A percentile compares a stretch with the other conserved stretches of the same genome.
phyloP scores from a whole-genome alignment of 805 yeast species.

The Lipomyces lipofer region DNA sequence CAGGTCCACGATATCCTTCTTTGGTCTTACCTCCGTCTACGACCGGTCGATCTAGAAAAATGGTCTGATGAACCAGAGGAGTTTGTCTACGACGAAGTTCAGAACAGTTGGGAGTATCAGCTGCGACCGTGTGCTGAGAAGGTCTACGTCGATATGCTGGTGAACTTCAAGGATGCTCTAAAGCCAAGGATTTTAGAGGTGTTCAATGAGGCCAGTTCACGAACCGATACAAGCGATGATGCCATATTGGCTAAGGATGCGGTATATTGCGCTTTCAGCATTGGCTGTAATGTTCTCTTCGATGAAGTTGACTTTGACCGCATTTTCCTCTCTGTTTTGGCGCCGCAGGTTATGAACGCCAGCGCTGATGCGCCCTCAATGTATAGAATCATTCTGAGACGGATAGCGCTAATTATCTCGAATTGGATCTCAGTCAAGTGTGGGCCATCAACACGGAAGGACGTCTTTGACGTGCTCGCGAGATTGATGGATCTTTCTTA shows the following conservation, averaged over 20 bases:
- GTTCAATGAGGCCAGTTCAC: slow-evolving; percentile 9
- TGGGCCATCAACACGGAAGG: slow-evolving; percentile 55
- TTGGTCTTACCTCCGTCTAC: slow-evolving; percentile 69
- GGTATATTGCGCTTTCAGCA: slow-evolving; percentile 76
- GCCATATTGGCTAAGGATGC: slow-evolving; percentile 75
- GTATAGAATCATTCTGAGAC: slow-evolving; percentile 65
- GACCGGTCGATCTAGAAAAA: slow-evolving; percentile 72
- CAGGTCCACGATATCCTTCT: slow-evolving; percentile 67
- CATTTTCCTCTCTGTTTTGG: slow-evolving; percentile 47
- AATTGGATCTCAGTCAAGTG: slow-evolving; percentile 79
- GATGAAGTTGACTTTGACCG: slow-evolving; percentile 69
- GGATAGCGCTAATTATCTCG: slow-evolving; percentile 71
- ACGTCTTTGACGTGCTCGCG: slow-evolving; percentile 59
- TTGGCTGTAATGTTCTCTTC: slow-evolving; percentile 65
- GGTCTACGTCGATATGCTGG: slow-evolving; percentile 72
- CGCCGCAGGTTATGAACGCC: slow-evolving; percentile 59
- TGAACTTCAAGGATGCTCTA: slow-evolving; percentile 58
- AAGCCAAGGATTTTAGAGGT: slow-evolving; percentile 40
- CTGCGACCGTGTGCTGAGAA: slow-evolving; percentile 85
- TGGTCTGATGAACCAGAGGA: slow-evolving; percentile 92
- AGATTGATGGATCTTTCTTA: slow-evolving; percentile 50
- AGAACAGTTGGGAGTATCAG: slow-evolving; percentile 78
- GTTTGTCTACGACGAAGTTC: slow-evolving; percentile 81
- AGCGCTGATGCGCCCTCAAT: slow-evolving; percentile 42
- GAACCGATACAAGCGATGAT: slow-evolving; percentile 31